phyloP scores from a whole-genome alignment of 2,329 filamentous ascomycete species.

The Colletotrichum plurivorum region DNA sequence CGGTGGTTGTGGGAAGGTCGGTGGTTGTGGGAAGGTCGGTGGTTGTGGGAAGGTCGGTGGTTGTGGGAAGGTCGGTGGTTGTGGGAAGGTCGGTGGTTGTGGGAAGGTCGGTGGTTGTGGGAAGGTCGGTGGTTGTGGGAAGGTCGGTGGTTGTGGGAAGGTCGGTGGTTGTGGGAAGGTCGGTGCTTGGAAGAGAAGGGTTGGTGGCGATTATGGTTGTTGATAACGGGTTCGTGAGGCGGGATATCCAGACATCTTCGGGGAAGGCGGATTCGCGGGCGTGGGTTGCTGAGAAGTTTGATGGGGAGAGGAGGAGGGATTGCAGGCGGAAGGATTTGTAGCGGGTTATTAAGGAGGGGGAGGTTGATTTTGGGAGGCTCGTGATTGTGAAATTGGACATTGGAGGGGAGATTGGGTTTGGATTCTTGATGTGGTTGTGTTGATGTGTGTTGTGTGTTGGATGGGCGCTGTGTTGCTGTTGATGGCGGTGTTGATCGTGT shows the following conservation, averaged over 20 bases:
- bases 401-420: neutral
- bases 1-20: no score
- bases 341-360: neutral
- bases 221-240: slow-evolving; percentile 17
- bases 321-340: slow-evolving; percentile 36
- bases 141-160: no score
- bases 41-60: no score
- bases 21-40: no score
- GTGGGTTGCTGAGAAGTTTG: slow-evolving; percentile 29
- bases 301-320: slow-evolving; percentile 28
- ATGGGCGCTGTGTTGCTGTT: no score
- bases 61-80: no score
- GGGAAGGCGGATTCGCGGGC: slow-evolving; percentile 31
- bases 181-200: no score
- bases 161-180: no score
- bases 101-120: no score
- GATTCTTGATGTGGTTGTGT: neutral
- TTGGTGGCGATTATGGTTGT: slow-evolving; percentile 29
- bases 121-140: no score
- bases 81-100: no score
- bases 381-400: neutral
- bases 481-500: no score
- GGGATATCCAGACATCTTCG: slow-evolving; percentile 19
- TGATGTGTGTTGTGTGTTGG: neutral
- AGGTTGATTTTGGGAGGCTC: slow-evolving; percentile 20